phyloP scores from a whole-genome alignment of 2,329 filamentous ascomycete species.

The Bretziella fagacearum region DNA sequence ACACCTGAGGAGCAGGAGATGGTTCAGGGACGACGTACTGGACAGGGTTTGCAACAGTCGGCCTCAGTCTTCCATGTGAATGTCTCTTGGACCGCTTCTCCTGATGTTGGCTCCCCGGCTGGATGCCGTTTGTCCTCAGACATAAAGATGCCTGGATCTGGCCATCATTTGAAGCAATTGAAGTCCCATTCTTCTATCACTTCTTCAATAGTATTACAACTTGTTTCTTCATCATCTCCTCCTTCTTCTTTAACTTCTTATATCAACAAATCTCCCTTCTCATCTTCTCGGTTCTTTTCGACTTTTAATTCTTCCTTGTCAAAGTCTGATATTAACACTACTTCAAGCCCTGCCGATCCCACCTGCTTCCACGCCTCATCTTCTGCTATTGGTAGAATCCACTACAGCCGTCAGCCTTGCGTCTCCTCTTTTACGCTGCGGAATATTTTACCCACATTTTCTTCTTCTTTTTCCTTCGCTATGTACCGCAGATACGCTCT shows the following conservation, averaged over 20 bases:
- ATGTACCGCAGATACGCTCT: constrained; percentile 34
- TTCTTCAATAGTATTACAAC: constrained; percentile 2
- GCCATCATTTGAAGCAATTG: neutral
- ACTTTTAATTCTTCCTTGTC: no score
- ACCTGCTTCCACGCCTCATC: neutral
- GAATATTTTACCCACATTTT: neutral
- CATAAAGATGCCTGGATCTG: constrained; percentile 14
- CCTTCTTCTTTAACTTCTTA: neutral
- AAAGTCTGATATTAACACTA: neutral
- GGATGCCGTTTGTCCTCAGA: constrained; percentile 9
- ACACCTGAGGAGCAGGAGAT: neutral
- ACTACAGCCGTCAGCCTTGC: constrained; percentile 7
- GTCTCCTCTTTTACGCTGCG: constrained; percentile 7
- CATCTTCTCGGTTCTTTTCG: neutral
- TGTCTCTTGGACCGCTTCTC: neutral
- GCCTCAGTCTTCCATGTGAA: neutral
- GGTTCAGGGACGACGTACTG: constrained; percentile 9
- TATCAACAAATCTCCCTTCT: neutral
- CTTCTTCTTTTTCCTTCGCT: constrained; percentile 15
- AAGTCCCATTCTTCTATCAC: neutral
- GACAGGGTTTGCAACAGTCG: constrained; percentile 8
- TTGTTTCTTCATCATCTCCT: constrained; percentile 2
- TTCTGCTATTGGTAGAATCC: constrained; percentile 14
- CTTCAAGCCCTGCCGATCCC: constrained; percentile 1
- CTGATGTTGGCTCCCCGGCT: constrained; percentile 5